A percentile compares a stretch with the other conserved stretches of the same genome.
Conservation (phyloP, 1,139 yeast genomes). For the Hemisphaericaspora xylanilytica region DNA sequence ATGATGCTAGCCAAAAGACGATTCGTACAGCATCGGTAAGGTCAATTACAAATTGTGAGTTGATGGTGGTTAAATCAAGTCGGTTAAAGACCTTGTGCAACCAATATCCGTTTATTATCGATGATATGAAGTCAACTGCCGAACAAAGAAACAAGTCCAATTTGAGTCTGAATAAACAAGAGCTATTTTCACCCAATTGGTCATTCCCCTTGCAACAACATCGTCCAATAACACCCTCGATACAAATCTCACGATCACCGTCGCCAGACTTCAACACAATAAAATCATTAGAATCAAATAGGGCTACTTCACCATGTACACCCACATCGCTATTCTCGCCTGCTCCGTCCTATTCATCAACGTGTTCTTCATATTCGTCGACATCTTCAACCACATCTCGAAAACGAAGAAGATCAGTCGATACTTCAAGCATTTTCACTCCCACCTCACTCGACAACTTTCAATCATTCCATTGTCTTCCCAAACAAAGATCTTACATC, state of each 20-base stretch:
- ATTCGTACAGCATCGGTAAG: conserved; percentile 60
- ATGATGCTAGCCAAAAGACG: conserved; percentile 23
- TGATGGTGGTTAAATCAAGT: conserved; percentile 56
- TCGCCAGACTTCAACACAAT: conserved; percentile 2
- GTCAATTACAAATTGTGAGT: conserved; percentile 57
- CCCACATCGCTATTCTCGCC: not conserved
- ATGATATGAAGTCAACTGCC: conserved; percentile 62
- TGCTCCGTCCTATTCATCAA: too few relatives aligned
- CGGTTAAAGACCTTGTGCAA: conserved; percentile 51
- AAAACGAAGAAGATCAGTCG: conserved; percentile 10
- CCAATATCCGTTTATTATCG: conserved; percentile 56
- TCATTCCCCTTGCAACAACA: conserved; percentile 2
- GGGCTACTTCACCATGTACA: conserved; percentile 6
- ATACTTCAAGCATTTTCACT: conserved; percentile 39
- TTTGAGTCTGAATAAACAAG: not conserved
- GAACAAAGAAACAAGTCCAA: conserved; percentile 38
- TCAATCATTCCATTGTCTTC: conserved; percentile 13
- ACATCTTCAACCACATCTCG: conserved; percentile 2
- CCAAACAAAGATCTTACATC: conserved; percentile 36
- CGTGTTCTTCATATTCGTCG: not conserved
- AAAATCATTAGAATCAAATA: conserved; percentile 5
- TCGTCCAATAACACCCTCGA: conserved; percentile 26
- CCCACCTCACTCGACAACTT: conserved; percentile 28
- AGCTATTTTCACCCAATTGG: conserved; percentile 6
- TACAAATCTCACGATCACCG: conserved; percentile 12